Conservation (phyloP, 257 asterid species). For the Mitragyna speciosa region DNA sequence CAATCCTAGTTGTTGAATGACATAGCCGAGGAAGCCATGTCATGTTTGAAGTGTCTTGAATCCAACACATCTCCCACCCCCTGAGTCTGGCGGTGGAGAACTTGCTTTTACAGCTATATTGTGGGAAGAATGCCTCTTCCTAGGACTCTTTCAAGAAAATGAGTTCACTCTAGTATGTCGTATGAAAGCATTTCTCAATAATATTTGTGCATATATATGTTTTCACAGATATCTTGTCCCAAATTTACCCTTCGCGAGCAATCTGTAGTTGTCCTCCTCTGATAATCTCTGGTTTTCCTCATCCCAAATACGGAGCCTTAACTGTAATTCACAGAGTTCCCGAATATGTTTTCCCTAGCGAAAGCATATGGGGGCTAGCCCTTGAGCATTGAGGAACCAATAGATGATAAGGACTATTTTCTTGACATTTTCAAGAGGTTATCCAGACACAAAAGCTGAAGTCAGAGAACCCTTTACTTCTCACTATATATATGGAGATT, state of each 20-base stretch:
- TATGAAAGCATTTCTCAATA: slow-evolving; percentile 12
- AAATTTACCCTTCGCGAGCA: not conserved
- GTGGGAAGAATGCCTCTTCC: not conserved
- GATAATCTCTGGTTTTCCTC: slow-evolving; percentile 25
- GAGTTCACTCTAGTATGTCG: slow-evolving; percentile 14
- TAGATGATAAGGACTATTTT: slow-evolving; percentile 25
- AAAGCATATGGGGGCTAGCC: slow-evolving; percentile 16
- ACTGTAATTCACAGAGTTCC: slow-evolving; percentile 6
- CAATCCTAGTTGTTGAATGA: not conserved
- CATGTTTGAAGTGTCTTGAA: slow-evolving; percentile 2
- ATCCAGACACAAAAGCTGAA: slow-evolving; percentile 20
- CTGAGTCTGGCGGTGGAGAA: not conserved
- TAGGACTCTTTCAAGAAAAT: not conserved
- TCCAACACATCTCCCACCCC: not conserved
- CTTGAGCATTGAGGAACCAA: not conserved
- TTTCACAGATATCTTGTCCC: slow-evolving; percentile 21
- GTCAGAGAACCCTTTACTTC: slow-evolving; percentile 17
- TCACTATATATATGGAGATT: slow-evolving; percentile 18
- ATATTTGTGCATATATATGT: slow-evolving; percentile 1
- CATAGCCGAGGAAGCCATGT: not conserved
- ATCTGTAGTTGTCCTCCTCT: slow-evolving; percentile 1
- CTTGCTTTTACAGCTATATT: not conserved
- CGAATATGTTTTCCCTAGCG: slow-evolving; percentile 7
- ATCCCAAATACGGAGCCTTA: slow-evolving; percentile 22
- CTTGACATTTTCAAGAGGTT: slow-evolving; percentile 26